Conservation (phyloP, 2,329 filamentous ascomycete species). For the Pseudocercospora cruenta region DNA sequence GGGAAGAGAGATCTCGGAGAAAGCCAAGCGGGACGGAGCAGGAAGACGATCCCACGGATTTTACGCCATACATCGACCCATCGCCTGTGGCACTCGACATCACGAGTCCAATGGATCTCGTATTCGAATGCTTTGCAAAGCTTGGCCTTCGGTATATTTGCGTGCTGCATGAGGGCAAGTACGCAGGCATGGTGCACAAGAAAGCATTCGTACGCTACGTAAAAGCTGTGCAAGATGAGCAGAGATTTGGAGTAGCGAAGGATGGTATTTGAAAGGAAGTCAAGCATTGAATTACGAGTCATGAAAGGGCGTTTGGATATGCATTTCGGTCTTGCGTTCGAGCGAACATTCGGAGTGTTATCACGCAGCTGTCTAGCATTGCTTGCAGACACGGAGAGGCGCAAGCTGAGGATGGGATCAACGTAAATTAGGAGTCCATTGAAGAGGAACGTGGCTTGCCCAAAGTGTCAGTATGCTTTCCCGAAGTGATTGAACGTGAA, state of each 20-base stretch:
- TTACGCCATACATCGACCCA: conserved; percentile 88
- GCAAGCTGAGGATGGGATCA: neutral
- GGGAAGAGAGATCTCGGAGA: conserved; percentile 9
- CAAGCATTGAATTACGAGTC: conserved; percentile 3
- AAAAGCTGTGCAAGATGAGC: conserved; percentile 71
- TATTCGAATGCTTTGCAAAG: conserved; percentile 96
- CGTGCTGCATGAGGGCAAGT: conserved; percentile 80
- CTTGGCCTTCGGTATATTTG: conserved; percentile 91
- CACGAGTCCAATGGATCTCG: conserved; percentile 86
- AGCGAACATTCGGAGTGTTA: neutral
- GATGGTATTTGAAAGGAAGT: conserved; percentile 9
- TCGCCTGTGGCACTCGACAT: conserved; percentile 87
- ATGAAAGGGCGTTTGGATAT: conserved; percentile 8
- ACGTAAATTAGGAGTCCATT: neutral
- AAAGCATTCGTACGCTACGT: conserved; percentile 96
- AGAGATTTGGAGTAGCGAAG: conserved; percentile 21
- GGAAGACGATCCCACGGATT: conserved; percentile 71
- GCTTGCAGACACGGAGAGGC: neutral
- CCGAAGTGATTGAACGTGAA: neutral
- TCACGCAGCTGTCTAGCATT: neutral
- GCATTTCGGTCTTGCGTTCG: conserved; percentile 6
- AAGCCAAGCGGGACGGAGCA: conserved; percentile 6
- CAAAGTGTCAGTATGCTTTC: neutral
- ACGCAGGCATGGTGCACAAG: conserved; percentile 91
- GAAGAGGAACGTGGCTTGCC: neutral